These are phyloP conservation scores for Bocquillonia castaneifolia DNA, from an alignment of 441 rosid species.

Conservation along the genomic window DNA sequence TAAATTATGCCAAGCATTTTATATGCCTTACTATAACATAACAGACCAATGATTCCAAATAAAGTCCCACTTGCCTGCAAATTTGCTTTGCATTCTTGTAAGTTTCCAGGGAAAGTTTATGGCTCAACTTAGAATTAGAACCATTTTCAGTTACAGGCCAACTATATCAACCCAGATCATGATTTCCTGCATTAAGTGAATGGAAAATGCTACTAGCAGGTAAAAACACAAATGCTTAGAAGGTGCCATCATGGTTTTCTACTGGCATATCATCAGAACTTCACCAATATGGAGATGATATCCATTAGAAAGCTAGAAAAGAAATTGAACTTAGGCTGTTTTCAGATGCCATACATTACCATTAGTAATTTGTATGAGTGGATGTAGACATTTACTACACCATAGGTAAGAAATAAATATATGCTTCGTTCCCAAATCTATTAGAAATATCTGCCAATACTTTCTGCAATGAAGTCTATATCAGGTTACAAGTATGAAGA, in stretches of 20 bases:
- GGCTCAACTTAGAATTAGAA: not conserved
- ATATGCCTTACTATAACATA: not conserved
- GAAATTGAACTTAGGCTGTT: not conserved
- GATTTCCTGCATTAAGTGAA: not conserved
- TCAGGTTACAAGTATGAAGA: not conserved
- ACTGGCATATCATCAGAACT: not conserved
- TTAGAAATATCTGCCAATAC: not conserved
- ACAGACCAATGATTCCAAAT: no score
- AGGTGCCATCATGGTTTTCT: not conserved
- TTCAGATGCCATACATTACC: not conserved
- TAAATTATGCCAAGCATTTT: not conserved
- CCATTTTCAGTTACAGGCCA: no score
- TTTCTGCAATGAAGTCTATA: not conserved
- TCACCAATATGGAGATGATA: not conserved
- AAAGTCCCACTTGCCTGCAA: not conserved
- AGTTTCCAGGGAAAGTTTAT: not conserved
- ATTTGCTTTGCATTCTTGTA: not conserved
- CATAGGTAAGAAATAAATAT: no score
- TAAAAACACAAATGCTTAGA: not conserved
- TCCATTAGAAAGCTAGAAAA: not conserved
- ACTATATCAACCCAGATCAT: not conserved
- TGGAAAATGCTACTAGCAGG: not conserved
- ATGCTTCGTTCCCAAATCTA: not conserved
- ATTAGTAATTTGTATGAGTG: not conserved
- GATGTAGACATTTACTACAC: no score